Evolutionary conservation across 1,139 yeast species (phyloP), one percentile per base, ranked within the genome.

Genomic region (Debaryomyces udenii): DNA sequence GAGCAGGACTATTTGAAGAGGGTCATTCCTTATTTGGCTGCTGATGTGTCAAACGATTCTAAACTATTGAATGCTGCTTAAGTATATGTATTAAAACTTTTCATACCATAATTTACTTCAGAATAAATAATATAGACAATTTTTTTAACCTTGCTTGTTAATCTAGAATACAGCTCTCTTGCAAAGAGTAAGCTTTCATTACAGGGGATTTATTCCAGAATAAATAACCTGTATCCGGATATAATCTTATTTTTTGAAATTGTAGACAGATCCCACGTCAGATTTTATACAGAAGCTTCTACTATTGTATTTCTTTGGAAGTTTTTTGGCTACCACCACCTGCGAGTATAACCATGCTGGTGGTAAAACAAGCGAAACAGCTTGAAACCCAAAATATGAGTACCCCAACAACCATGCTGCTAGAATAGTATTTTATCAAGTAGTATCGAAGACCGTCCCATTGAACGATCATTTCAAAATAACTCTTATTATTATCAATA

Each of bases 371-470:
- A 24, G 62, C 44, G 11, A 49, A 27, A 5, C 71, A 59, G 43
- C 79, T 61, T 35, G 68, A 42, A 11, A 45, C 40, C 83, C 86
- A 83, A 48, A 83, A 74, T 1, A 69, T 24, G 0, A 58, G 42
- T 1, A 76, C 74, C 1, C 88, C 89, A 7, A 76, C 29, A 1
- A 76, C n/a, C 43, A 80, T 71, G 38, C 78, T 70, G 0, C 67
- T 40, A 11, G 64, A 53, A 41, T 74, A 76, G 55, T 80, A 77
- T 37, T 74, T 66, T 41, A 73, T 75, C 56, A 85, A 56, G 45
- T 80, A 75, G 56, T 74, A 81, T 27, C 87, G 62, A 37, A 84
- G 57, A 0, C 91, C 91, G 14, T 60, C 62, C 76, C 83, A 80
- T 38, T 73, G 63, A 9, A 65, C 55, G 15, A 47, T 52, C 31